Evolutionary conservation across 2,329 filamentous ascomycete genomes (phyloP).

Genomic region (Magnaporthiopsis rhizophila): DNA sequence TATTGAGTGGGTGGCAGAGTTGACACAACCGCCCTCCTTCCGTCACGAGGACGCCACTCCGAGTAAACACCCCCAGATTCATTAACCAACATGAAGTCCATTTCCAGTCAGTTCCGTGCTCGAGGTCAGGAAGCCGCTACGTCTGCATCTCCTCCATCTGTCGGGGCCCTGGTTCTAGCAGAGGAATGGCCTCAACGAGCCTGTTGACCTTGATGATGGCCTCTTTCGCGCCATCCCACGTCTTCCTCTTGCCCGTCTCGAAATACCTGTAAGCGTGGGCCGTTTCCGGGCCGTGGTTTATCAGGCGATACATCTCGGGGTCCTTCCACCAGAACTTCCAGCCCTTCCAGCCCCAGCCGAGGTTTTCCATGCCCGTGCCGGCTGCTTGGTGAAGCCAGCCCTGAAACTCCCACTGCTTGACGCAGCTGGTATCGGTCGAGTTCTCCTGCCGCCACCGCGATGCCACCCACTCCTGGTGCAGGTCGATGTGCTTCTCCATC

Average conservation of each 20-base stretch:
- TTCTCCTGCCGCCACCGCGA: constrained; percentile 19
- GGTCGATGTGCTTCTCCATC: constrained; percentile 28
- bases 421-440: constrained; percentile 15
- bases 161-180: constrained; percentile 5
- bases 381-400: constrained; percentile 32
- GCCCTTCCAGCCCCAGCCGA: constrained; percentile 31
- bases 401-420: constrained; percentile 26
- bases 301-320: constrained; percentile 26
- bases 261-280: constrained; percentile 33
- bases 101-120: neutral
- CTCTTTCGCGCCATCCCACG: constrained; percentile 30
- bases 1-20: neutral
- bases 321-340: constrained; percentile 35
- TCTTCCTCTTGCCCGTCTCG: constrained; percentile 29
- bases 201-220: constrained; percentile 25
- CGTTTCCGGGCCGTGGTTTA: constrained; percentile 31
- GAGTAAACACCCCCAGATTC: too few species aligned
- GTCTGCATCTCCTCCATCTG: neutral
- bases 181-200: constrained; percentile 11
- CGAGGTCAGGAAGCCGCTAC: neutral
- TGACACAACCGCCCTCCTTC: too few species aligned
- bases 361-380: constrained; percentile 31
- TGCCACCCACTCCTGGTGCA: constrained; percentile 25
- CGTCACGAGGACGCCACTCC: too few species aligned
- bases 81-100: too few species aligned